Base-by-base conservation (phyloP, 108 stramenopile genomes). In the Asterionellopsis glacialis region DNA sequence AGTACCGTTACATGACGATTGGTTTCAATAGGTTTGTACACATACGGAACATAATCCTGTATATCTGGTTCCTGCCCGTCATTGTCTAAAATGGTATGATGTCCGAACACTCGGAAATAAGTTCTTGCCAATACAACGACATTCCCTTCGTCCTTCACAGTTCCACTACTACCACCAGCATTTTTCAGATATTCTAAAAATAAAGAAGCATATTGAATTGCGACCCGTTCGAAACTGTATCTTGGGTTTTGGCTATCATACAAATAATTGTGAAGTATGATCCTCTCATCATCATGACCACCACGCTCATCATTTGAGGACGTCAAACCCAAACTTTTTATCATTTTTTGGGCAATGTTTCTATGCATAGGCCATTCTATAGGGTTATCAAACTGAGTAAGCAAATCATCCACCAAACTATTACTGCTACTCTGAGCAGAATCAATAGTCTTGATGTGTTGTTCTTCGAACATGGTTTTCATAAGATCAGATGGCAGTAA, bases 1-100 rank as follows among this genome's bases (percentile, higher is more conserved):
- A 59, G 41, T 6, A 59, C 41, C 13, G 57, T 59, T 15, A 45
- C 57, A 42, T 59, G 57, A 18, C 57, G 57, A 42, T 59, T 59
- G 13, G 22, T 22, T 43, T 59, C 4, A 12, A 59, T 22, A 5
- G 23, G 57, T 45, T 59, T 59, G 18, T 16, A 13, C 14, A 59
- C 18, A 22, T 25, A 59, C 24, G 57, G 57, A 3, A 59, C 57
- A 33, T 59, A 59, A 33, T 59, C 57, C 4, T 59, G 23, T 21
- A 59, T 16, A 40, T 2, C 9, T 21, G 1, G 21, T 16, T 48
- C 47, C 33, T 5, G 33, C 7, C 33, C 33, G 7, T 33, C 33
- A 33, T 33, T 7, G 33, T 33, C 5, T 33, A 7, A 33, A 33
- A 33, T 33, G 7, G 33, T 33, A 33, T 33, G 5, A 33, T 33